Evolutionary conservation across 208 protist genomes (phyloP), one percentile per base, ranked within the genome.

Genomic region (Kentomonas sorsogonicus): DNA sequence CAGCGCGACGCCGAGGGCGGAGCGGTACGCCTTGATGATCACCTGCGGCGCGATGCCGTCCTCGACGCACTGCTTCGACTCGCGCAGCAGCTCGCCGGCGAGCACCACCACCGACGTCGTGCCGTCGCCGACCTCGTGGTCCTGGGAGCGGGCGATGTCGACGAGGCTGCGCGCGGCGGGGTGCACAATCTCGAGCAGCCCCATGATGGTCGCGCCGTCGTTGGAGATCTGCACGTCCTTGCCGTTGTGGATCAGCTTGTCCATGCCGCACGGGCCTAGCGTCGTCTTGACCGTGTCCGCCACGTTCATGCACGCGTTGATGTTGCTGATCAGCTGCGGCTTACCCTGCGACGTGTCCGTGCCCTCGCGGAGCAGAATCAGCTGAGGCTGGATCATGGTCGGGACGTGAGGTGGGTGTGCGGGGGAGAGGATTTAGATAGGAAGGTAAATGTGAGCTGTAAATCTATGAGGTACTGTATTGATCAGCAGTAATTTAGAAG

Each of bases 201-300:
- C 98, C 92, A 99, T 99, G 40, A 99, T 98, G 13, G 99, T 99
- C 1, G 99, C 99, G 41, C 99, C 99, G 81, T 99, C 99, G 81
- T 99, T 99, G 31, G 98, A 99, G 64, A 99, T 99, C 30, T 98
- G 99, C 20, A 89, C 79, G 36, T 94, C 86, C 53, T 89, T 79
- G 47, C 86, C 83, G 53, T 93, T 95, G 68, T 98, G 86, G 63
- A 99, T 98, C 22, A 99, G 85, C 83, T 99, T 99, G 74, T 99
- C 99, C 98, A 99, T 99, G 31, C 99, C 99, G 53, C 99, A 94
- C 25, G 99, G 99, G 34, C 98, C 98, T 41, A 97, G 83, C 9
- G 94, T 97, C n/a, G 94, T 94, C 64, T 95, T 96, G 20, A 97
- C 83, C n/a, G 86, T 96, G 60, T 97, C 90, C n/a, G 95, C 94